A percentile compares a stretch with the other conserved stretches of the same genome.
These are phyloP conservation scores for Carex cristatella DNA, from an alignment of 176 grass and related monocot species.

Conservation along the genomic window DNA sequence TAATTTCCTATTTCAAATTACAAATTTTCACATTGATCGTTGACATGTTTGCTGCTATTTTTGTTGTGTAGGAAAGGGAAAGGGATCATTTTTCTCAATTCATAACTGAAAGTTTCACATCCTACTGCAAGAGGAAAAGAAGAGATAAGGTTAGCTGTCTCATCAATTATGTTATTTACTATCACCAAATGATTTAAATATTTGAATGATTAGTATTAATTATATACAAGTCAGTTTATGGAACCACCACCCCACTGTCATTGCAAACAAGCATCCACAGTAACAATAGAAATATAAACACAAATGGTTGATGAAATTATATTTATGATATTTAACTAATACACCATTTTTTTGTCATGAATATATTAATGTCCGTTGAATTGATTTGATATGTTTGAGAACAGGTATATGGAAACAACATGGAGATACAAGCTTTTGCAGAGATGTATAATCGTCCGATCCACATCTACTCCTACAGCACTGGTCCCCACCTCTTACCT, in stretches of 20 bases:
- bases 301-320: neutral
- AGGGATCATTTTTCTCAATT: slow-evolving; percentile 97
- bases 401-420: slow-evolving; percentile 98
- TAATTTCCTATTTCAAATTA: slow-evolving; percentile 4
- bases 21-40: neutral
- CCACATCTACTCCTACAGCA: slow-evolving; percentile 95
- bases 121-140: slow-evolving; percentile 98
- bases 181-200: neutral
- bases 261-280: neutral
- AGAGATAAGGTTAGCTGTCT: slow-evolving; percentile 77
- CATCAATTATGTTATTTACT: neutral
- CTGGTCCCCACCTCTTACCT: slow-evolving; percentile 37
- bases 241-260: neutral
- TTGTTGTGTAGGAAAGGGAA: slow-evolving; percentile 70
- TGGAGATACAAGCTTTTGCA: slow-evolving; percentile 97
- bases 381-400: slow-evolving; percentile 2
- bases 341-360: neutral
- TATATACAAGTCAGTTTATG: neutral
- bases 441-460: slow-evolving; percentile 99
- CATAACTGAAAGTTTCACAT: slow-evolving; percentile 87
- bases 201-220: neutral
- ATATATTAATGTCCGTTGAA: neutral
- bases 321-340: neutral
- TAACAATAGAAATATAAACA: neutral
- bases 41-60: neutral